Evolutionary conservation across 139 green algal genomes (phyloP).

Genomic region (Ostreobium quekettii): DNA sequence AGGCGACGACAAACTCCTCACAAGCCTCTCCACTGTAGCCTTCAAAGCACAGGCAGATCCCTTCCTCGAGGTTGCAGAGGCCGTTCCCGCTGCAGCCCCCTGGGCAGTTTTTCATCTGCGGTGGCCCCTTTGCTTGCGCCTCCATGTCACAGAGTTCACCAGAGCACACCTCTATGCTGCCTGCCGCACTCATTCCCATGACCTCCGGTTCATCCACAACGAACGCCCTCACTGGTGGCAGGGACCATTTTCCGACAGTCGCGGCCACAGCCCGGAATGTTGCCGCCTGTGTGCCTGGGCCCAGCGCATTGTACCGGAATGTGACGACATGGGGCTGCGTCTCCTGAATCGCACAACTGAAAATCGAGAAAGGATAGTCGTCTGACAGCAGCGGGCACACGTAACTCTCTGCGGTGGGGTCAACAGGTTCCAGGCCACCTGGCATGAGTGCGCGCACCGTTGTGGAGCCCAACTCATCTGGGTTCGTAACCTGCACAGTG

Average conservation of each 20-base stretch:
- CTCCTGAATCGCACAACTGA: conserved; percentile 20
- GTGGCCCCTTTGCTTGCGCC: background rate
- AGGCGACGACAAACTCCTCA: too few species aligned
- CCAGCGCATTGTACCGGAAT: conserved; percentile 29
- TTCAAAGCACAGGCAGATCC: conserved; percentile 21
- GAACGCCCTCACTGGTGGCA: conserved; percentile 44
- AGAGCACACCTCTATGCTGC: conserved; percentile 27
- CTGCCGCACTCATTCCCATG: conserved; percentile 26
- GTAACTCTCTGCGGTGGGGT: too few species aligned
- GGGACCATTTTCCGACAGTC: conserved; percentile 37
- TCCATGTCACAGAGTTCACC: background rate
- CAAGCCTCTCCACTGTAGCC: conserved; percentile 23
- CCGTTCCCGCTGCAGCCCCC: conserved; percentile 23
- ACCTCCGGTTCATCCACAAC: conserved; percentile 49
- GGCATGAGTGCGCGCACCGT: background rate
- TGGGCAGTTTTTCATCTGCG: conserved; percentile 18
- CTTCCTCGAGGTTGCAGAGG: conserved; percentile 24
- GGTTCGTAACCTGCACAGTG: conserved; percentile 4
- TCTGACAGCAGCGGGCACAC: too few species aligned
- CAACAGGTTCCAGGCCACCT: conserved; percentile 8
- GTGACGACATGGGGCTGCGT: conserved; percentile 29
- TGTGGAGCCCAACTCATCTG: background rate
- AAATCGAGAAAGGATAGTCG: too few species aligned
- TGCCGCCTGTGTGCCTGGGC: conserved; percentile 37
- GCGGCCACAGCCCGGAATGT: conserved; percentile 46